Conservation (phyloP, 164 flowering plant genomes). For the Magnolia changhungtana region DNA sequence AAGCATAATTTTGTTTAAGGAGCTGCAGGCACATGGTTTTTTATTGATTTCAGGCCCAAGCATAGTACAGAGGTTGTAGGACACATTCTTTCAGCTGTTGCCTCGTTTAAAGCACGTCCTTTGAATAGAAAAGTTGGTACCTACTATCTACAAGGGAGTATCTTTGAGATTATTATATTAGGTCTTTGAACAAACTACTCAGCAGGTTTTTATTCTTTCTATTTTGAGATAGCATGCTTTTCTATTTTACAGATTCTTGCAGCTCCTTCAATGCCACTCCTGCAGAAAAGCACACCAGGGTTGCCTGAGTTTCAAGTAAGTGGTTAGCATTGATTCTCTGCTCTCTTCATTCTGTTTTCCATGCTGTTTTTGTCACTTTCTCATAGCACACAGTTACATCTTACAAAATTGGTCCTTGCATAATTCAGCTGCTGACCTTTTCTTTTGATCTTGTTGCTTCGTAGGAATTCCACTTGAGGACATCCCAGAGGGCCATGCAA, state of each 20-base stretch:
- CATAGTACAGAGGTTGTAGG: slow-evolving; percentile 31
- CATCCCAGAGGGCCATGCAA: slow-evolving; percentile 66
- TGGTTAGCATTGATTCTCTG: slow-evolving; percentile 3
- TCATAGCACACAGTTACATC: neutral
- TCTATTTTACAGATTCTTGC: slow-evolving; percentile 52
- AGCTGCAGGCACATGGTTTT: neutral
- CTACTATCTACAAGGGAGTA: slow-evolving; percentile 2
- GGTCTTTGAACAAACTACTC: neutral
- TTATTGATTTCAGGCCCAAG: slow-evolving; percentile 51
- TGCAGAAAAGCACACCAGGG: slow-evolving; percentile 56
- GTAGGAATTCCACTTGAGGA: slow-evolving; percentile 74
- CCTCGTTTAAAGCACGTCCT: slow-evolving; percentile 77
- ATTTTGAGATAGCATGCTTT: neutral
- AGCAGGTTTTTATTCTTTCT: neutral
- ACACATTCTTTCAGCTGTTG: slow-evolving; percentile 20
- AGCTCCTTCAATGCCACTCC: slow-evolving; percentile 60
- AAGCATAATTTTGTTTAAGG: slow-evolving; percentile 1
- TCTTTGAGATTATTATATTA: neutral
- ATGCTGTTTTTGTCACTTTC: neutral
- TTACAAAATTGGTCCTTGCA: neutral
- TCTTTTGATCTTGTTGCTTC: slow-evolving; percentile 16
- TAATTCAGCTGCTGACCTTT: neutral
- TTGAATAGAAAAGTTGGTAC: slow-evolving; percentile 79
- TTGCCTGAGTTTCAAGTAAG: slow-evolving; percentile 75
- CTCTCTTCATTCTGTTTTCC: neutral